Conservation (phyloP, 768 basidiomycete species). For the Auriscalpium vulgare region DNA sequence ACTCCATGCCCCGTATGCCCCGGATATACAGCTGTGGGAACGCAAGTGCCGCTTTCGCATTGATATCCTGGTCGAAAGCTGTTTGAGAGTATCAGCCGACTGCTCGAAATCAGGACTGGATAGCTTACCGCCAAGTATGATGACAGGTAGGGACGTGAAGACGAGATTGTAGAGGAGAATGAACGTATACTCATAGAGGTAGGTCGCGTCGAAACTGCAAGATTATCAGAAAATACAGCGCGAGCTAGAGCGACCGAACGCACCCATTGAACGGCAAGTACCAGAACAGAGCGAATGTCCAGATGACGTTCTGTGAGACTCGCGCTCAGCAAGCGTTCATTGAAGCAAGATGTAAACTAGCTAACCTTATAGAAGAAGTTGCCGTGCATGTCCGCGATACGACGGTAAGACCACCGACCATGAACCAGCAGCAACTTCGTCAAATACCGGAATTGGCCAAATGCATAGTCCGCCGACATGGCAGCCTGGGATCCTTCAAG, state of each 20-base stretch:
- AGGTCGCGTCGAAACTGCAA: slow-evolving; percentile 84
- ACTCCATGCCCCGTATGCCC: slow-evolving; percentile 89
- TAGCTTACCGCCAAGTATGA: slow-evolving; percentile 72
- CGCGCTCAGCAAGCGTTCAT: slow-evolving; percentile 6
- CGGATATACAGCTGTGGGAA: slow-evolving; percentile 95
- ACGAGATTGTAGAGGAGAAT: slow-evolving; percentile 85
- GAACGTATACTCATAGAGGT: slow-evolving; percentile 92
- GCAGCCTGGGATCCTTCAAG: slow-evolving; percentile 96
- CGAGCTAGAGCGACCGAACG: slow-evolving; percentile 18
- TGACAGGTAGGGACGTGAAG: slow-evolving; percentile 92
- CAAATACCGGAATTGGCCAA: slow-evolving; percentile 93
- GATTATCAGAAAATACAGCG: slow-evolving; percentile 10
- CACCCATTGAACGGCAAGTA: slow-evolving; percentile 83
- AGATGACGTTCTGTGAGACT: slow-evolving; percentile 67
- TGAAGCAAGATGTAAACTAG: not conserved
- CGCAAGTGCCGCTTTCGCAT: slow-evolving; percentile 80
- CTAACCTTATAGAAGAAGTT: slow-evolving; percentile 98
- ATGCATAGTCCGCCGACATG: slow-evolving; percentile 98
- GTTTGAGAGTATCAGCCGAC: slow-evolving; percentile 7
- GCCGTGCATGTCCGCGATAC: slow-evolving; percentile 92
- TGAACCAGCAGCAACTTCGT: slow-evolving; percentile 90
- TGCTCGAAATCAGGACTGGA: not conserved
- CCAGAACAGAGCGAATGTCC: slow-evolving; percentile 94
- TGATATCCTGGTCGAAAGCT: slow-evolving; percentile 96
- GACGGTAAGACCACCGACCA: slow-evolving; percentile 95